phyloP scores from a whole-genome alignment of 495 filamentous ascomycete genomes.

The Aspergillus ostianus region DNA sequence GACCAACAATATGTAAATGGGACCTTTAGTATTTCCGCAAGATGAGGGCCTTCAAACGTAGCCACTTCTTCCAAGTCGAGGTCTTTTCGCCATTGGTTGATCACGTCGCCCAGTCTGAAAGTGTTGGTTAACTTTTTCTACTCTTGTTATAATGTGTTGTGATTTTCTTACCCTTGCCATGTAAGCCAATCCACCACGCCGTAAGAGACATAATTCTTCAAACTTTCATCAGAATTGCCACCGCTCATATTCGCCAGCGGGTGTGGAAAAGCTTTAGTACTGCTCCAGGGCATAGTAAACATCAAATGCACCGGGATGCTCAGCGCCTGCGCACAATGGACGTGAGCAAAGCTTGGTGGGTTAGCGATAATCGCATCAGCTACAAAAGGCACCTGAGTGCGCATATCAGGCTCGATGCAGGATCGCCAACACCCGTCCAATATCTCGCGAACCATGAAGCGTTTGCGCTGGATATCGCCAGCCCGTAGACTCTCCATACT shows the following conservation, averaged over 20 bases:
- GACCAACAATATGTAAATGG: slow-evolving; percentile 64
- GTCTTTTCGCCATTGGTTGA: slow-evolving; percentile 49
- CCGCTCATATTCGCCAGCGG: slow-evolving; percentile 48
- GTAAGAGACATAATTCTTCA: slow-evolving; percentile 54
- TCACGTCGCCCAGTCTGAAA: slow-evolving; percentile 49
- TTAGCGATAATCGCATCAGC: slow-evolving; percentile 64
- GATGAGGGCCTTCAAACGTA: slow-evolving; percentile 21
- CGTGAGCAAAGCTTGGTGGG: slow-evolving; percentile 58
- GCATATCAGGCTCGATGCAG: slow-evolving; percentile 48
- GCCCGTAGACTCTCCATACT: slow-evolving; percentile 36
- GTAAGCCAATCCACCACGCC: slow-evolving; percentile 57
- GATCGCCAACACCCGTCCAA: slow-evolving; percentile 59
- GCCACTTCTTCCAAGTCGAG: slow-evolving; percentile 49
- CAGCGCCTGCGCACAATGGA: slow-evolving; percentile 57
- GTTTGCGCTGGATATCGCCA: slow-evolving; percentile 41
- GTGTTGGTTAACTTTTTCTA: not conserved
- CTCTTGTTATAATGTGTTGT: not conserved
- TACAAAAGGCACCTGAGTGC: slow-evolving; percentile 55
- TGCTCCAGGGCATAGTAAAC: slow-evolving; percentile 58
- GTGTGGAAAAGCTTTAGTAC: slow-evolving; percentile 52
- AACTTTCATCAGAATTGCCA: slow-evolving; percentile 38
- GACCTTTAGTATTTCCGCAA: slow-evolving; percentile 41
- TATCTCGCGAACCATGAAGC: slow-evolving; percentile 49
- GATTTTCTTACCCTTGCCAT: slow-evolving; percentile 53
- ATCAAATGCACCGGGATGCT: slow-evolving; percentile 60